These are phyloP conservation scores for Magnolia officinalis DNA, from an alignment of 164 flowering plant species.

Conservation along the genomic window DNA sequence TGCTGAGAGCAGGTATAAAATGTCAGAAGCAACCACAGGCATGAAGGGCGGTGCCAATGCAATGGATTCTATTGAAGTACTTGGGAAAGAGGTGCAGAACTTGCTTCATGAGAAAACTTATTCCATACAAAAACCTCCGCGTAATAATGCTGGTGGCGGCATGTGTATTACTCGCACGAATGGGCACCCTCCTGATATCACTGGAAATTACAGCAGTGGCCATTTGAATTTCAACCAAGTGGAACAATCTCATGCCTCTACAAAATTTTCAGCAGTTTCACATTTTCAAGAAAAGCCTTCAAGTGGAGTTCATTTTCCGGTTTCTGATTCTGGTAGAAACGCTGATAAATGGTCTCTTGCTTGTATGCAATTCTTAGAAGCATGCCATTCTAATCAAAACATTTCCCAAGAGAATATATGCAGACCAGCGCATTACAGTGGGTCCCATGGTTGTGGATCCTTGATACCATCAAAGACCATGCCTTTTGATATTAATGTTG, in stretches of 20 bases:
- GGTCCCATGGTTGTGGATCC: slow-evolving; percentile 20
- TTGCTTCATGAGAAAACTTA: slow-evolving; percentile 18
- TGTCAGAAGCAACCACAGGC: slow-evolving; percentile 13
- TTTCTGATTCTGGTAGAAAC: slow-evolving; percentile 19
- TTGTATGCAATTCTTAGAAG: slow-evolving; percentile 21
- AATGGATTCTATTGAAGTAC: slow-evolving; percentile 18
- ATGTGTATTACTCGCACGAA: slow-evolving; percentile 7
- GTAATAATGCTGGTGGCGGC: slow-evolving; percentile 22
- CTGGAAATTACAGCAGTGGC: slow-evolving; percentile 3
- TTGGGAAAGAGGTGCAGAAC: slow-evolving; percentile 21
- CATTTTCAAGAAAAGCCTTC: slow-evolving; percentile 23
- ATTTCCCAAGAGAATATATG: slow-evolving; percentile 17
- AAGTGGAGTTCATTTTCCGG: slow-evolving; percentile 24
- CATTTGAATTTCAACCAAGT: slow-evolving; percentile 17
- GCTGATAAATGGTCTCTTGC: slow-evolving; percentile 18
- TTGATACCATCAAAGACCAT: slow-evolving; percentile 18
- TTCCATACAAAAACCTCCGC: slow-evolving; percentile 16
- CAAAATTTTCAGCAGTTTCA: slow-evolving; percentile 21
- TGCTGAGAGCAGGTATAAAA: slow-evolving; percentile 2
- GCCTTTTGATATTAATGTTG: slow-evolving; percentile 10
- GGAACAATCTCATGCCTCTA: slow-evolving; percentile 18
- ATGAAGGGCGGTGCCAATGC: slow-evolving; percentile 16
- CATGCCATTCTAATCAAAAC: slow-evolving; percentile 20
- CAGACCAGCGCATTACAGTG: slow-evolving; percentile 16
- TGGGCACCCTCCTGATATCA: slow-evolving; percentile 18